Evolutionary conservation across 2,329 filamentous ascomycete species (phyloP), one percentile per base, ranked within the genome.

Genomic region (Aureobasidium zeae): DNA sequence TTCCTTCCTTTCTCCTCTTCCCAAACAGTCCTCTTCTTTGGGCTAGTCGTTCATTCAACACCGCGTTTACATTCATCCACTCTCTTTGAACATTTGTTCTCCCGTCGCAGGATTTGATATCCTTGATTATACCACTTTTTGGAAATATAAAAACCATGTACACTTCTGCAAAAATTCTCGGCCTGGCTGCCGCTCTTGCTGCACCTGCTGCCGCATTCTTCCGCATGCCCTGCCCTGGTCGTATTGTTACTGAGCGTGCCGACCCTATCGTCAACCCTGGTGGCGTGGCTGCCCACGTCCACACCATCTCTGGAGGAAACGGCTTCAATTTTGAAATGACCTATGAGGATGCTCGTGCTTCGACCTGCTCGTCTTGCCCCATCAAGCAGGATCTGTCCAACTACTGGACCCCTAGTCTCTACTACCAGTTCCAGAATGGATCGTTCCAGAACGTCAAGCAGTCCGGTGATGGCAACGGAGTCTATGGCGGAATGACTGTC

Each of bases 401-500:
- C 63, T 87, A 88, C 68, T 87, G 83, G 83, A 76, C 79, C 46
- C 82, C 83, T 2, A 66, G 68, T 13, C 65, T 86, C 3, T 86
- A 79, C 63, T 85, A 81, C 53, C 62, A 82, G 50, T 70, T 76
- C 55, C 64, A 72, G 52, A 76, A 78, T 50, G 74, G 73, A 39
- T 72, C 70, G 36, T 74, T 79, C 60, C 47, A 52, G 28, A 70
- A 72, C 29, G 83, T 87, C n/a, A 70, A 77, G 5, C 66, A 73
- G 39, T 60, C 65, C 31, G 73, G 73, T 11, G 72, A 74, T 44
- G 67, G 63, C 51, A 39, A 52, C n/a, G 52, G 57, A 28, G 55
- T 58, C 13, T 57, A 55, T 20, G 65, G 65, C 55, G 85, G 85
- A 58, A 79, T 81, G 74, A 65, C 83, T 49, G 79, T 81, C 49